A percentile compares a stretch with the other conserved stretches of the same genome.
phyloP scores from a whole-genome alignment of 2,329 filamentous ascomycete species.

The Sporothrix dimorphospora region DNA sequence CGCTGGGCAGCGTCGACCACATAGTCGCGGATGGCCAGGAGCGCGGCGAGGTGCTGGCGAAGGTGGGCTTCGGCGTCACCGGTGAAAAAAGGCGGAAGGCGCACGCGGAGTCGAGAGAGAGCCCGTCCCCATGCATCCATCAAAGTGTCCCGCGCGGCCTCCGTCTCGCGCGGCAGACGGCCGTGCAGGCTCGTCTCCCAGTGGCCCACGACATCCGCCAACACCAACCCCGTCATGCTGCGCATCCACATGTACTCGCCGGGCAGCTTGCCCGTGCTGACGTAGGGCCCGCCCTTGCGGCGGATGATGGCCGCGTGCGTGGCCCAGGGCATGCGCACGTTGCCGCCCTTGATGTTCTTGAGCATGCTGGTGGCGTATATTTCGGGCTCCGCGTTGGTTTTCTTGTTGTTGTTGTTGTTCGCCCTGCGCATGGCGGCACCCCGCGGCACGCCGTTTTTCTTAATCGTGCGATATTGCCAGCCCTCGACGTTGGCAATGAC shows the following conservation, averaged over 20 bases:
- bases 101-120: neutral
- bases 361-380: neutral
- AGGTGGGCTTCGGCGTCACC: neutral
- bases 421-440: neutral
- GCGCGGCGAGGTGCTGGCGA: neutral
- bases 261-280: neutral
- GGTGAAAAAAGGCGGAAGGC: conserved; percentile 11
- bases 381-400: neutral
- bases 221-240: conserved; percentile 9
- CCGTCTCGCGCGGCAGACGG: neutral
- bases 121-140: conserved; percentile 13
- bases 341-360: neutral
- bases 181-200: conserved; percentile 26
- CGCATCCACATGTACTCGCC: conserved; percentile 28
- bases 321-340: conserved; percentile 16
- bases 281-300: conserved; percentile 15
- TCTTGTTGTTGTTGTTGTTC: neutral
- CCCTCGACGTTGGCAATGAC: neutral
- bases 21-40: conserved; percentile 22
- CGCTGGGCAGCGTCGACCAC: conserved; percentile 17
- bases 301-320: conserved; percentile 29
- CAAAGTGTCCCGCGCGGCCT: neutral
- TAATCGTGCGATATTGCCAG: neutral
- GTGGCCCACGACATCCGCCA: conserved; percentile 9
- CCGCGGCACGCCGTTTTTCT: neutral